A percentile compares a stretch with the other conserved stretches of the same genome.
phyloP scores from a whole-genome alignment of 768 basidiomycete genomes.

The Leucosporidium scottii region DNA sequence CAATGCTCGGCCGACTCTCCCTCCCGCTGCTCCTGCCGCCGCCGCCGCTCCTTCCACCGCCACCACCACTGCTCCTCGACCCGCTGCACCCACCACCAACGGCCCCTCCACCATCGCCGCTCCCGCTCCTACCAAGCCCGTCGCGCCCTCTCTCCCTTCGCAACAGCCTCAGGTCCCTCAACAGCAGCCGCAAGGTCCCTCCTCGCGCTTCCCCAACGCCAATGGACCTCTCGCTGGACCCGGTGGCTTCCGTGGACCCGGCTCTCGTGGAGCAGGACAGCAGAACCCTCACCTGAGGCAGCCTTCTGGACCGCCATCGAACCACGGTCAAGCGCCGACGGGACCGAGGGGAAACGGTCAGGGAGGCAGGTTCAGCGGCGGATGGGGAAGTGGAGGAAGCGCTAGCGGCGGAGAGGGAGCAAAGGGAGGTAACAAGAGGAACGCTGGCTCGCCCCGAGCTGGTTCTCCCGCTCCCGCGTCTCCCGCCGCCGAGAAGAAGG shows the following conservation, averaged over 20 bases:
- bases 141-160: background rate
- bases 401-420: background rate
- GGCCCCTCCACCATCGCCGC: background rate
- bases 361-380: background rate
- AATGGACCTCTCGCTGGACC: background rate
- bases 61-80: background rate
- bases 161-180: background rate
- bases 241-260: background rate
- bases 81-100: background rate
- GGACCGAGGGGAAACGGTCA: too few species aligned
- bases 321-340: background rate
- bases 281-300: background rate
- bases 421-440: too few species aligned
- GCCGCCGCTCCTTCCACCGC: background rate
- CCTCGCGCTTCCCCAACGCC: background rate
- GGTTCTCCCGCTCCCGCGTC: background rate
- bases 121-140: too few species aligned
- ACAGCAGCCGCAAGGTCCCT: background rate
- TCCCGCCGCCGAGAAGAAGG: background rate
- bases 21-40: background rate
- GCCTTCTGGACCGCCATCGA: background rate
- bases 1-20: background rate
- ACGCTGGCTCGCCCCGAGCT: background rate
- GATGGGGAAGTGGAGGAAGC: background rate
- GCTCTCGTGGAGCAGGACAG: background rate